Evolutionary conservation across 805 yeast species (phyloP), one percentile per base, ranked within the genome.

Genomic region (Komagataella ulmi): DNA sequence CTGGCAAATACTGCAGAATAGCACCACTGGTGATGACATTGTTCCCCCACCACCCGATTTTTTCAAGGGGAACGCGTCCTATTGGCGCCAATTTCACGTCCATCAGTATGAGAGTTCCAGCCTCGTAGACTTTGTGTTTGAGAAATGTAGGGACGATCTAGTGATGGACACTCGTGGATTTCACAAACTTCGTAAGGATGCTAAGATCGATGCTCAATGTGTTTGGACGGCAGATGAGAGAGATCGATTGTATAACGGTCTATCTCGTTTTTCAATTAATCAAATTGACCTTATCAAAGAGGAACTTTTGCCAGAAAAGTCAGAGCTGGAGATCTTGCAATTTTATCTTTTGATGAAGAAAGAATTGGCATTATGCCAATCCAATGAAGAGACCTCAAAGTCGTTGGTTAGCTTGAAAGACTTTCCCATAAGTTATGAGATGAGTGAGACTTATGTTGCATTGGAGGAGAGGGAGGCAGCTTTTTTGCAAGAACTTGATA

Each of bases 341-440:
- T 77, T 73, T 57, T 73, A 74, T 54, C 54, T 63, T 7, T 47
- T 66, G 5, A 58, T 77, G 14, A 57, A 64, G 46, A 19, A 36
- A 0, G 64, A 58, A 6, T 54, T 69, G 14, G 40, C 40, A 30
- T n/a, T 30, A 30, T 30, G 40, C 14, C 40, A 30, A 30, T 30
- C 40, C 10, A 45, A 45, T 12, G 47, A 19, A 45, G 47, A 45
- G 7, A 18, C 47, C 17, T 45, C 47, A 14, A 18, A 17, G 12
- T 30, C 50, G 12, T 55, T 69, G 40, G 46, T 65, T 6, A 54
- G 56, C 23, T 74, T 75, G 57, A 55, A 60, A 10, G 71, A 72
- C 3, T 56, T 77, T 3, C 81, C 82, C 1, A 66, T 66, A 6
- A 76, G 79, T 1, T 58, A 65, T 50, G 83, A 78, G 54, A 64